Evolutionary conservation across 208 protist genomes (phyloP), one percentile per base, ranked within the genome.

Genomic region (Vickermania ingenoplastis): DNA sequence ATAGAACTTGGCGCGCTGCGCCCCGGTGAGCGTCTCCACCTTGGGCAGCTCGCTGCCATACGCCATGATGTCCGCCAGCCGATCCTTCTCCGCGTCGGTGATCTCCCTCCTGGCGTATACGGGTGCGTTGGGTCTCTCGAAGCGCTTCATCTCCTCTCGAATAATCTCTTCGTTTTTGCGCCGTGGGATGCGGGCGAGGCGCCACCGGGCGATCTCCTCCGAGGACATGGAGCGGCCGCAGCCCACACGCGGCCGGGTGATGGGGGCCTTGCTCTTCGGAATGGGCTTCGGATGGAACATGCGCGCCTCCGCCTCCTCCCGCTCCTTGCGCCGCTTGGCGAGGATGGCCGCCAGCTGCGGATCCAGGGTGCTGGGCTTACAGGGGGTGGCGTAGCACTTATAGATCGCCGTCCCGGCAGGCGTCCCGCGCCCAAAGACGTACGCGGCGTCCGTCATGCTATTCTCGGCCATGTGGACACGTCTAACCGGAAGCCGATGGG

Each of bases 401-500:
- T 89, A 91, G 41, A 95, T 89, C n/a, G 89, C 89, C 30, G 89
- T 81, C 0, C 89, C 89, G 1, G 89, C 85, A 1, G 89, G 75
- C 3, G 89, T 91, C 63, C 89, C 89, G n/a, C 89, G 70, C 22
- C 89, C 89, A 61, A 95, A 95, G 1, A 84, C 51, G 65, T 81
- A 77, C 17, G 75, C 77, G 0, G 69, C 62, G 11, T 77, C 36
- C 36, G 76, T 72, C 81, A 88, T 88, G 41, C 24, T 21, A 28
- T 36, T 13, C 14, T 56, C 51, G 11, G 29, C 31, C 28, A 21
- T 29, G 7, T n/a, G 17, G 21, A 4, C 5, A 23, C 21, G 3
- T 2, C 22, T 11, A 2, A 13, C 0, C 41, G 2, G 21, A 28
- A 58, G 41, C 41, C 17, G 2, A 2, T 36, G 21, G 23, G 22